phyloP scores from a whole-genome alignment of 2,329 filamentous ascomycete genomes.

The Exserohilum turcica region DNA sequence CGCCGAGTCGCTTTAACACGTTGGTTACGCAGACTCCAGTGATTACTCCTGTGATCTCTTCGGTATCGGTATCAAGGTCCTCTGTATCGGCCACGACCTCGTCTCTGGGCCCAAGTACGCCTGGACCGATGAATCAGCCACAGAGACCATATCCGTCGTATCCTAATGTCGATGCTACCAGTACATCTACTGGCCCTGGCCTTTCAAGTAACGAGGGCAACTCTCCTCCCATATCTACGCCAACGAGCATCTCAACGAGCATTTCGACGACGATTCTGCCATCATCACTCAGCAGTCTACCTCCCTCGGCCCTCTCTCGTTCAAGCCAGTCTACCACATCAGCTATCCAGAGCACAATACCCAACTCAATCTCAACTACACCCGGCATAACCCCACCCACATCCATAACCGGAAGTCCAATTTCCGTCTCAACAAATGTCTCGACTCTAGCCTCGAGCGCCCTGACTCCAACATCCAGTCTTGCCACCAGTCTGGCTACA shows the following conservation, averaged over 20 bases:
- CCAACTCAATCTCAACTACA: not conserved
- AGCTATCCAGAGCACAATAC: not conserved
- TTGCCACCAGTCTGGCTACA: not conserved
- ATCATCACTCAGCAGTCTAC: not conserved
- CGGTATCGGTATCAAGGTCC: not conserved
- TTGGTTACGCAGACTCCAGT: conserved; percentile 9
- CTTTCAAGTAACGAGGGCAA: not conserved
- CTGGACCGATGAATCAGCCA: conserved; percentile 5
- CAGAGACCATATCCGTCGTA: conserved; percentile 12
- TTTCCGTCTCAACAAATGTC: not conserved
- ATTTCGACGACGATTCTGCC: not conserved
- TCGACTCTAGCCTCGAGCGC: not conserved
- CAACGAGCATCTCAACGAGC: not conserved
- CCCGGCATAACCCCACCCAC: not conserved
- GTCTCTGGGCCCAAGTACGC: not conserved
- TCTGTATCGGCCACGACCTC: not conserved
- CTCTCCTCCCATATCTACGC: not conserved
- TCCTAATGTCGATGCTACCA: not conserved
- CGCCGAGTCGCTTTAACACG: conserved; percentile 29
- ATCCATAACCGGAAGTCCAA: not conserved
- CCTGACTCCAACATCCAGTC: conserved; percentile 2
- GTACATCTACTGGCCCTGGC: not conserved
- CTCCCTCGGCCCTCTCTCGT: not conserved
- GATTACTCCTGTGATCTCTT: conserved; percentile 6
- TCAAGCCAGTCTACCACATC: not conserved